Base-by-base conservation (phyloP, 129 eudicot genomes). In the Ambrosia trifida region DNA sequence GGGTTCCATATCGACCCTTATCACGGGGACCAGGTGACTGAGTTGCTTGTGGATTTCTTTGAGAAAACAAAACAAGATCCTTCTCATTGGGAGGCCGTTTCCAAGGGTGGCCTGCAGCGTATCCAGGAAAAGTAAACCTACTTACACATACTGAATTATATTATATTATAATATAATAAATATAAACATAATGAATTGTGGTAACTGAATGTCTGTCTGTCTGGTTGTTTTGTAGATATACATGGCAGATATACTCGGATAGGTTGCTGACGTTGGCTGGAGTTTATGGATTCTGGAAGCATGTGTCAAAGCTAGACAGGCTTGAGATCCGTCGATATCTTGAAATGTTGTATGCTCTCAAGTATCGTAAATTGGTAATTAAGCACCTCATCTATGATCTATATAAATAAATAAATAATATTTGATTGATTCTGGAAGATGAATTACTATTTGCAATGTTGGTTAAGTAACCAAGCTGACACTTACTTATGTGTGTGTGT, bases 171-270 rank as follows among this genome's bases (percentile, higher is more conserved):
- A n/a, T n/a, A n/a, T n/a, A n/a, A n/a, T n/a, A n/a, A n/a, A n/a
- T n/a, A n/a, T n/a, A n/a, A 38, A 38, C 43, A 7, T 38, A 0
- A 24, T 24, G 1, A 24, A 24, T 38, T 3, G 11, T 9, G 1
- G 69, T 16, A 16, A 8, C 11, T 50, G 75, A 64, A n/a, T 49
- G 19, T 14, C 1, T 49, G 54, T 49, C 3, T 56, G 14, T 73
- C 3, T 56, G 14, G 67, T 32, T 41, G 12, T 51, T n/a, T 62
- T 62, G 67, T 36, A 81, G 85, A 19, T 81, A 77, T 64, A 81
- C 85, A 53, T 81, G 85, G 85, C 82, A 81, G 75, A 81, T 81
- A 14, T 81, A 81, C 68, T 81, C 85, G 2, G 82, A 81, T 3
- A 59, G 78, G 76, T 40, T 81, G 72, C 38, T 81, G 75, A 81